Base-by-base conservation (phyloP, 805 yeast species). In the Candida peoriensis region DNA sequence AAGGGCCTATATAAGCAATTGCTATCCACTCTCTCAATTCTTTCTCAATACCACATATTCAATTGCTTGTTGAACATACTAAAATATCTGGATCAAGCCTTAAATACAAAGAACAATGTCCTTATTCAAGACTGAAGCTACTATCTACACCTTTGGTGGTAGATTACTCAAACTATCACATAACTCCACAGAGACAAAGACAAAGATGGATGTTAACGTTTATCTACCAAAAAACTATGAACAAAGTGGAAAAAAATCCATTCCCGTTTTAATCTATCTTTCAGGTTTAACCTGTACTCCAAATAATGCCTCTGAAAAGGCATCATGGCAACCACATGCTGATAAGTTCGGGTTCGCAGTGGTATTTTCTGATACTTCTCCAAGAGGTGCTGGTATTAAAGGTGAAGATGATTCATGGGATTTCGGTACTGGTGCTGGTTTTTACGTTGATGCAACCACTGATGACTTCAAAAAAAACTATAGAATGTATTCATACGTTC, bases 291-390 rank as follows among this genome's bases (percentile, higher is more conserved):
- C 97, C 0, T 90, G 97, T 58, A 79, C 95, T 2, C 96, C 96
- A 31, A 78, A 85, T 63, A 93, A 89, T 56, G 95, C 94, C 36
- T 70, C 89, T 8, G 97, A 93, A 57, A 93, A 93, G 70, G 95
- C 96, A 1, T 85, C 80, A 48, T 73, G 89, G 66, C 90, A 81
- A 49, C 74, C 78, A 37, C 81, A 79, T 55, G 95, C 95, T 7
- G 75, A 79, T 45, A 72, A 82, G 52, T 76, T 78, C 52, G 94
- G 94, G 5, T 80, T 90, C 57, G 95, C 95, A 0, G 63, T 90
- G 13, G 87, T 90, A 2, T 89, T 83, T 59, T 97, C 98, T 14
- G 98, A 90, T 60, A 93, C 98, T 4, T 89, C 97, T 8, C 97
- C 98, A 36, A 76, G 97, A 46, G 96, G 94, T 12, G 77, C 81